Evolutionary conservation across 495 filamentous ascomycete species (phyloP).

Genomic region (Emericellopsis terricola): DNA sequence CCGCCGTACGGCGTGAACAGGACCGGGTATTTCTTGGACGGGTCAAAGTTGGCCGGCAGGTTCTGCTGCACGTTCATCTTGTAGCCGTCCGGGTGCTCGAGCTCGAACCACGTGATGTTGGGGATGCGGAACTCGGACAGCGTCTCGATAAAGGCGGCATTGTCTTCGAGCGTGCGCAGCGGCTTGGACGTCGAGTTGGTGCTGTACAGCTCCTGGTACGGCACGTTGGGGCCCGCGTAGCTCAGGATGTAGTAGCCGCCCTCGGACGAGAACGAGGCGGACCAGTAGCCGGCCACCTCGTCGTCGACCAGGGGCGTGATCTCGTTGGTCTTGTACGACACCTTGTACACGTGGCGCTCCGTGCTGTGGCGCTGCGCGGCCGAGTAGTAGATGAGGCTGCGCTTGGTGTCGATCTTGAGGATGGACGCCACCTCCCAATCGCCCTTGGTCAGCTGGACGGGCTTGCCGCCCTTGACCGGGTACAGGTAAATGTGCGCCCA

Average conservation of each 20-base stretch:
- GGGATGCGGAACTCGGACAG: slow-evolving; percentile 32
- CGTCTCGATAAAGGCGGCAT: slow-evolving; percentile 23
- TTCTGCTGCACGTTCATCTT: slow-evolving; percentile 28
- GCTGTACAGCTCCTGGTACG: slow-evolving; percentile 35
- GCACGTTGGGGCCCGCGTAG: slow-evolving; percentile 36
- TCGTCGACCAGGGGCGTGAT: slow-evolving; percentile 33
- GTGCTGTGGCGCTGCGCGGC: slow-evolving; percentile 36
- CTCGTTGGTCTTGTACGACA: slow-evolving; percentile 23
- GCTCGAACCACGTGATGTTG: slow-evolving; percentile 25
- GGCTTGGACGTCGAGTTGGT: slow-evolving; percentile 21
- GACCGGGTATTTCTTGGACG: slow-evolving; percentile 34
- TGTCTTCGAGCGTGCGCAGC: slow-evolving; percentile 29
- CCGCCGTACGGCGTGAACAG: slow-evolving; percentile 39
- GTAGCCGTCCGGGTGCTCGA: slow-evolving; percentile 27
- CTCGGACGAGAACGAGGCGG: slow-evolving; percentile 31
- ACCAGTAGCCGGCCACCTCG: slow-evolving; percentile 27
- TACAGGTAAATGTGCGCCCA: slow-evolving; percentile 38
- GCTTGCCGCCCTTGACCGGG: slow-evolving; percentile 23
- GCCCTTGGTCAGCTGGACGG: slow-evolving; percentile 30
- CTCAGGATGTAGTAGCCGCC: slow-evolving; percentile 36
- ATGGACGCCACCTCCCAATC: slow-evolving; percentile 35
- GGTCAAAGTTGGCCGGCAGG: slow-evolving; percentile 30
- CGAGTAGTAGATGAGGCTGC: slow-evolving; percentile 32
- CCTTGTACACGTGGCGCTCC: slow-evolving; percentile 35
- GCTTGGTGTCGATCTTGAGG: slow-evolving; percentile 28